phyloP scores from a whole-genome alignment of 2,329 filamentous ascomycete genomes.

The Colletotrichum plurivorum region DNA sequence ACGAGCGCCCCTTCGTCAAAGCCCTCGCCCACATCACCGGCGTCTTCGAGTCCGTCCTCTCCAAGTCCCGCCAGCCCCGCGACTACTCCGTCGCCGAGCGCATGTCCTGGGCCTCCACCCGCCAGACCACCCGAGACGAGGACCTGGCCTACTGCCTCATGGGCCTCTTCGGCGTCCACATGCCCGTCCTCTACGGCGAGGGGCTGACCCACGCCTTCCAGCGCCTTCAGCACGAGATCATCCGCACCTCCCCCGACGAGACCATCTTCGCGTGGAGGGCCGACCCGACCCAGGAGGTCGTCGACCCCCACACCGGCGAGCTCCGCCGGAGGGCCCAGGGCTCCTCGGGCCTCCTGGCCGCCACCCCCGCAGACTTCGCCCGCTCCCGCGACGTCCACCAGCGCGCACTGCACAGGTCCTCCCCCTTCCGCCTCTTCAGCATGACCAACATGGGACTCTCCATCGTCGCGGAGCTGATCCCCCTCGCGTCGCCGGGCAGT shows the following conservation, averaged over 20 bases:
- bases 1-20: slow-evolving; percentile 28
- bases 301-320: slow-evolving; percentile 27
- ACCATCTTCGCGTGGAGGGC: slow-evolving; percentile 38
- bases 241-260: slow-evolving; percentile 32
- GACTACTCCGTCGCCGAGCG: slow-evolving; percentile 44
- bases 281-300: neutral
- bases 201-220: slow-evolving; percentile 44
- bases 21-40: slow-evolving; percentile 28
- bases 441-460: slow-evolving; percentile 38
- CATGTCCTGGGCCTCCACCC: slow-evolving; percentile 48
- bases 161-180: slow-evolving; percentile 47
- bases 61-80: slow-evolving; percentile 33
- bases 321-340: neutral
- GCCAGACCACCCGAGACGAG: slow-evolving; percentile 44
- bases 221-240: slow-evolving; percentile 42
- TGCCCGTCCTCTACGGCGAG: slow-evolving; percentile 48
- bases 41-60: slow-evolving; percentile 34
- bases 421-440: slow-evolving; percentile 32
- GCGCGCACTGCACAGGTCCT: slow-evolving; percentile 26
- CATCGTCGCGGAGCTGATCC: slow-evolving; percentile 19
- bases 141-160: slow-evolving; percentile 48
- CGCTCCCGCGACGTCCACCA: slow-evolving; percentile 32
- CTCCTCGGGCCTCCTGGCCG: slow-evolving; percentile 32
- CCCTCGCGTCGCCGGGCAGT: slow-evolving; percentile 1
- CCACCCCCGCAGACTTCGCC: slow-evolving; percentile 29